Base-by-base conservation (phyloP, 495 filamentous ascomycete species). In the Staphylotrichum longicolle region DNA sequence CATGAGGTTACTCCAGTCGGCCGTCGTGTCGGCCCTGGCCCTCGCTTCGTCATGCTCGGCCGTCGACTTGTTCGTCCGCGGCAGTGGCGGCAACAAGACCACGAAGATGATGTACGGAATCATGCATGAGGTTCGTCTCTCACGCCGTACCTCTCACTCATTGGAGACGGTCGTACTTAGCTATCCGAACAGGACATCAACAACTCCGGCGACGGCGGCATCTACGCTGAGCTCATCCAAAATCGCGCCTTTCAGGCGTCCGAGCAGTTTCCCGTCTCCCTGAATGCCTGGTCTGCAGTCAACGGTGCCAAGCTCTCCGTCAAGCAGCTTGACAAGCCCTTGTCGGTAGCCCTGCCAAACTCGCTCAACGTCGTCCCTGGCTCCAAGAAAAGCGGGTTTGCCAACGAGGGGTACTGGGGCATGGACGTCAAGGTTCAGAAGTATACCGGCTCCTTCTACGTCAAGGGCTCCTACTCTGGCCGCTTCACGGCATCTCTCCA, bases 151-250 rank as follows among this genome's bases (percentile, higher is more conserved):
- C 42, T 2, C 39, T 41, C 39, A 41, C 2, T 11, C 39, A 41
- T 11, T 41, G 39, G 11, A 41, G 7, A 11, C 1, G 1, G 7
- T 7, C 39, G 39, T 41, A 11, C 39, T 41, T 41, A 41, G 39
- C 1, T 27, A 1, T 27, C 42, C 12, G 42, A 45, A 5, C n/a
- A 86, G 83, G 86, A 89, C 70, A 88, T 88, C 75, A 86, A 89
- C 71, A 85, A 89, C 69, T 88, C 84, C 20, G 88, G 88, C 8
- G 89, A 91, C 68, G 89, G 89, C 7, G 89, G 89, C 11, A 82
- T 91, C 46, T 90, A 91, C 65, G 88, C 85, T 35, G 87, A 91
- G 64, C 71, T 91, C 10, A 84, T 91, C 33, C 78, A 77, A 34
- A 91, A 91, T 71, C 82, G 88, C 55, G 89, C 87, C 20, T 91